Evolutionary conservation across 2,329 filamentous ascomycete species (phyloP), one percentile per base, ranked within the genome.

Genomic region (Hirsutella minnesotensis): DNA sequence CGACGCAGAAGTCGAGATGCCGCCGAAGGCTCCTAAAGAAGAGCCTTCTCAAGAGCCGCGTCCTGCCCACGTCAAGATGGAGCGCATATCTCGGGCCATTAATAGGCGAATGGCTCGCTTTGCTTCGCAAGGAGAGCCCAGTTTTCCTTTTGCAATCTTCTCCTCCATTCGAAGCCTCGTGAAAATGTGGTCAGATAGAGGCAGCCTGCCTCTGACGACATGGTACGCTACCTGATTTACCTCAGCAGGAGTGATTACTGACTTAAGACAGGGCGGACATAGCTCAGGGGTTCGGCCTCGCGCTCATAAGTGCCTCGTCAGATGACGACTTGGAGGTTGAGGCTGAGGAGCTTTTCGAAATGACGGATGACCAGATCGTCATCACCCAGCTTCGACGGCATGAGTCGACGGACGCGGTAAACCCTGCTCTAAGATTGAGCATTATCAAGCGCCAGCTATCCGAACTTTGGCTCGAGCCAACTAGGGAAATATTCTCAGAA

Each of bases 391-490:
- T 65, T 1, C 52, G 53, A 39, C 51, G 53, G 39, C 50, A 48
- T 12, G 48, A 44, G 2, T 39, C 48, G 3, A 44, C 53, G 13
- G 58, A 58, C 20, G 46, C 49, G 18, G 47, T 52, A 4, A 44
- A 50, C 29, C 49, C 54, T 9, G 40, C 55, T 3, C 39, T 60
- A 35, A 50, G 51, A 37, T 44, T 62, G 27, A 43, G 56, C 15
- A 53, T 50, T 29, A 46, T 64, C 4, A 52, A 55, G 22, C 46
- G 53, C 8, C 49, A 55, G 24, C 55, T 61, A 36, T 53, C 50
- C 3, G 51, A 55, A 3, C 38, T 64, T 5, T 65, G 62, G 62
- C 46, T 64, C 7, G 49, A 56, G 12, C 50, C 53, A 2, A 27
- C 53, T 2, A 51, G 50, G 16, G 50, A 48, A 9, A 49, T 42